Conservation (phyloP, 2,329 filamentous ascomycete genomes). For the Didymella pinodella region DNA sequence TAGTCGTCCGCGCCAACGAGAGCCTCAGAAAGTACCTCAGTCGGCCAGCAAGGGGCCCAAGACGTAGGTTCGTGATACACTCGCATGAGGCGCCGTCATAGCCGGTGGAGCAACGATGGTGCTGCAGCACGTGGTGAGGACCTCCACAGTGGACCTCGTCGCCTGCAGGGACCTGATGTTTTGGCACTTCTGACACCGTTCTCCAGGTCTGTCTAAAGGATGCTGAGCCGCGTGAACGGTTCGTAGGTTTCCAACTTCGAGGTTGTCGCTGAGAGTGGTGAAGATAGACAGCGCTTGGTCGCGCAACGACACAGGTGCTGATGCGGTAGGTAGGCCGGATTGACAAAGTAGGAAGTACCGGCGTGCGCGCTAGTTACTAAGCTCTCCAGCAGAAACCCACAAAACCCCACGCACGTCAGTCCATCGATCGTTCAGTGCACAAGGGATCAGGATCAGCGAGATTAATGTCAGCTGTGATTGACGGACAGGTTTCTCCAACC, state of each 20-base stretch:
- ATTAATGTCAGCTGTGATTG: constrained; percentile 15
- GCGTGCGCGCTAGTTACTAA: constrained; percentile 16
- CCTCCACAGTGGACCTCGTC: constrained; percentile 14
- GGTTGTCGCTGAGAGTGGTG: constrained; percentile 13
- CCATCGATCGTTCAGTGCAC: constrained; percentile 17
- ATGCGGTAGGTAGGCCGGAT: constrained; percentile 10
- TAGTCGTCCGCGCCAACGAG: constrained; percentile 17
- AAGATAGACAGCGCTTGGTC: constrained; percentile 17
- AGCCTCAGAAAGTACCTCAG: constrained; percentile 9
- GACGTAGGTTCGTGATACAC: constrained; percentile 3
- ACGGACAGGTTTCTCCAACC: constrained; percentile 13
- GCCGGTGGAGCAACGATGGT: constrained; percentile 16
- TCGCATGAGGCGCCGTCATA: constrained; percentile 16
- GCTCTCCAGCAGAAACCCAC: constrained; percentile 1
- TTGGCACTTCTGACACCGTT: constrained; percentile 5
- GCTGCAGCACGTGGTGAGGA: constrained; percentile 10
- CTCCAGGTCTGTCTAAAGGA: constrained; percentile 7
- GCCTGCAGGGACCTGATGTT: constrained; percentile 17
- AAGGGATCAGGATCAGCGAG: constrained; percentile 16
- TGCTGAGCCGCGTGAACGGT: constrained; percentile 13
- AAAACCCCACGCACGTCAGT: constrained; percentile 10
- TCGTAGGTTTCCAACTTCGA: constrained; percentile 5
- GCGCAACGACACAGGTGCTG: constrained; percentile 5
- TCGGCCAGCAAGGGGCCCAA: constrained; percentile 6
- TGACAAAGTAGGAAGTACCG: constrained; percentile 13